A percentile compares a stretch with the other conserved stretches of the same genome.
Evolutionary conservation across 495 filamentous ascomycete genomes (phyloP).

Genomic region (Bryoglossum gracile): DNA sequence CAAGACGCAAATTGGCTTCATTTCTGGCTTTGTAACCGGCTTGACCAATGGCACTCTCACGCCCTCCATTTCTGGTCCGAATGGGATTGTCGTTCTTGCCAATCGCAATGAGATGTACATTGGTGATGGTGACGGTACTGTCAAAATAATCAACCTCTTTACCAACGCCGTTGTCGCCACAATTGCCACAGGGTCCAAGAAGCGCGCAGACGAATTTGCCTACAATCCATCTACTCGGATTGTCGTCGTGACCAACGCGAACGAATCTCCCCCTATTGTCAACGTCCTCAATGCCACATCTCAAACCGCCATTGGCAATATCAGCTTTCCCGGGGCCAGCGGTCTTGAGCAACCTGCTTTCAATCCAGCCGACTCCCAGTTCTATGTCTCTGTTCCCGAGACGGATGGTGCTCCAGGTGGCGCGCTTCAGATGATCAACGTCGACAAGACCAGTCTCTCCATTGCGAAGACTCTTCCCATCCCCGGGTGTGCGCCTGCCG

Average conservation of each 20-base stretch:
- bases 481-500: background rate
- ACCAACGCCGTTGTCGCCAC: no score
- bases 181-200: no score
- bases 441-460: background rate
- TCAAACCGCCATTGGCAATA: background rate
- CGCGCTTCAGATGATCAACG: background rate
- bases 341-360: background rate
- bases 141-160: no score
- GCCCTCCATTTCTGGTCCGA: background rate
- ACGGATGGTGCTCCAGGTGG: background rate
- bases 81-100: background rate
- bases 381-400: constrained; percentile 1
- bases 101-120: constrained; percentile 1
- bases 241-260: background rate
- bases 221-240: background rate
- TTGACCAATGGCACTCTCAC: background rate
- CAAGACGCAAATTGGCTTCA: background rate
- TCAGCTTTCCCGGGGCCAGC: background rate
- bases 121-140: constrained; percentile 3
- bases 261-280: background rate
- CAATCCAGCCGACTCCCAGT: background rate
- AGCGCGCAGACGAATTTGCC: background rate
- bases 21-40: background rate
- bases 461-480: background rate
- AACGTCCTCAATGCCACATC: background rate